Evolutionary conservation across 306 rosid genomes (phyloP).

Genomic region (Lotus japonicus): DNA sequence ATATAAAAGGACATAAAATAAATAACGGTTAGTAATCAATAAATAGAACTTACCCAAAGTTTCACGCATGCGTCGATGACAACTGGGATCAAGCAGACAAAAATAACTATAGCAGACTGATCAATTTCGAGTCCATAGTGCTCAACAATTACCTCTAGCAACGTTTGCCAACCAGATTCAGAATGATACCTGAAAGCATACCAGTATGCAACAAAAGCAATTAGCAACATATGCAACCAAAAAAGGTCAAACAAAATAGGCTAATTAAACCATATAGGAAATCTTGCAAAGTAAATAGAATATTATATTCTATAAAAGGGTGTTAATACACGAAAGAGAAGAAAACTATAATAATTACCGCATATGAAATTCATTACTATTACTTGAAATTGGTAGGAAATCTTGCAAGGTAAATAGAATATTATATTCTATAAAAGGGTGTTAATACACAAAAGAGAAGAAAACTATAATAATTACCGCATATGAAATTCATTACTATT

Average conservation of each 20-base stretch:
- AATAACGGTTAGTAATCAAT: conserved; percentile 5
- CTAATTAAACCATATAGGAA: not conserved
- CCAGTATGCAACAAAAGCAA: conserved; percentile 15
- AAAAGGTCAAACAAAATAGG: not conserved
- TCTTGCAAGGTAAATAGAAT: too few species aligned
- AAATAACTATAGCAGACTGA: conserved; percentile 63
- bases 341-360: not conserved
- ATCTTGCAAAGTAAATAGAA: not conserved
- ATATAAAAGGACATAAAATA: conserved; percentile 7
- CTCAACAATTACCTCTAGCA: conserved; percentile 71
- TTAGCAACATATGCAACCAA: not conserved
- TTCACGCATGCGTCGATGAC: conserved; percentile 82
- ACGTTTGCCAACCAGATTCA: conserved; percentile 94
- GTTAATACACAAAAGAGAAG: not conserved
- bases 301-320: not conserved
- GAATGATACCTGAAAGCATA: conserved; percentile 85
- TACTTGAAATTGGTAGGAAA: too few species aligned
- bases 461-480: not conserved
- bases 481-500: not conserved
- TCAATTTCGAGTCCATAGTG: conserved; percentile 88
- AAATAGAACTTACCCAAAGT: conserved; percentile 69
- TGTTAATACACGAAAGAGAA: not conserved
- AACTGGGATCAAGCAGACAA: conserved; percentile 79
- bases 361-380: not conserved
- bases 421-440: not conserved